phyloP scores from a whole-genome alignment of 768 basidiomycete genomes.

The Boletus patriciae region DNA sequence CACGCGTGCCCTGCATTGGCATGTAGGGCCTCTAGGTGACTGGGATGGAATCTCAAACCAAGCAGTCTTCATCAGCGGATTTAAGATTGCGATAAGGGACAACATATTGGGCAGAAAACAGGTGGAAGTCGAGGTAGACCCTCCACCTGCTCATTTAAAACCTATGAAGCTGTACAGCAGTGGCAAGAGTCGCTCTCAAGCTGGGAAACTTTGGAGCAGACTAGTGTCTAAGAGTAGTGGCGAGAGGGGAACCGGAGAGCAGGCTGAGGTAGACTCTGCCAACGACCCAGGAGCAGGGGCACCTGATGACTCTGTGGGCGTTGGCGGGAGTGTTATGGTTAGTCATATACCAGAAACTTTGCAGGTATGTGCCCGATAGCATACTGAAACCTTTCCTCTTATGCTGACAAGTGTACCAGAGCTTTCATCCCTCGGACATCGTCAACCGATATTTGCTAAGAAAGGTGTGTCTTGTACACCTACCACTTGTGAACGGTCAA shows the following conservation, averaged over 20 bases:
- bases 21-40: constrained; percentile 1
- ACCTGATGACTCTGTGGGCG: no score
- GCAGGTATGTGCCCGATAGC: background rate
- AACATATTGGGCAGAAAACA: constrained; percentile 5
- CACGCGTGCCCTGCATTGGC: constrained; percentile 8
- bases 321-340: background rate
- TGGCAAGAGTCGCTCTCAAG: background rate
- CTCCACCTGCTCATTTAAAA: background rate
- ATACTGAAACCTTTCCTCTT: background rate
- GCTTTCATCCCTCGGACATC: constrained; percentile 13
- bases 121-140: background rate
- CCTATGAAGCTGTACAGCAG: background rate
- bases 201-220: background rate
- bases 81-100: constrained; percentile 19
- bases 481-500: background rate
- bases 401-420: background rate
- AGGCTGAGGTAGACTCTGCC: background rate
- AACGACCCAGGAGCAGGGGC: background rate
- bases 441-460: constrained; percentile 12
- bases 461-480: background rate
- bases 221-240: background rate
- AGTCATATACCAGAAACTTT: constrained; percentile 1
- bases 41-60: constrained; percentile 11
- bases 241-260: background rate
- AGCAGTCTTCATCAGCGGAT: constrained; percentile 23